Conservation (phyloP, 192 early-diverging fungal species). For the Lunasporangiospora selenospora region DNA sequence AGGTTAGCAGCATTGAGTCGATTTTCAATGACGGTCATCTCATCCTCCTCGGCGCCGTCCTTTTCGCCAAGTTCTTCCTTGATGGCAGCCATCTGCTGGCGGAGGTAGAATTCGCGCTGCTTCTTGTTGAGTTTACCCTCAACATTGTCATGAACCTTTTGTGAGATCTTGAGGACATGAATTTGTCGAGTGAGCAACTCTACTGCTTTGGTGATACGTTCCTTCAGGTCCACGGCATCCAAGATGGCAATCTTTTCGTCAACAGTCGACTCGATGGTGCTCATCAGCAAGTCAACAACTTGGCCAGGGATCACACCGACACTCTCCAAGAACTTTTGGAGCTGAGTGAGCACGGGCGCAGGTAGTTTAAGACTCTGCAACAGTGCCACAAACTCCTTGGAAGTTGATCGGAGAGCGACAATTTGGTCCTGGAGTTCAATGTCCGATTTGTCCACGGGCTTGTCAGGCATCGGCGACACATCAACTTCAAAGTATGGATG, state of each 20-base stretch:
- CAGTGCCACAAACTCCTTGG: constrained; percentile 55
- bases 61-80: constrained; percentile 80
- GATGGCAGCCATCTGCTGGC: constrained; percentile 84
- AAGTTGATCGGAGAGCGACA: constrained; percentile 59
- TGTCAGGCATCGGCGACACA: constrained; percentile 55
- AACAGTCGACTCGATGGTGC: constrained; percentile 71
- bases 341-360: constrained; percentile 62
- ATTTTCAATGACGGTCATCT: constrained; percentile 63
- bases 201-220: constrained; percentile 60
- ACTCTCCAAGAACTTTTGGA: constrained; percentile 69
- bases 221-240: constrained; percentile 59
- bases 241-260: constrained; percentile 77
- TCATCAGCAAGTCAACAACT: constrained; percentile 73
- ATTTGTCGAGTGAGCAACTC: constrained; percentile 77
- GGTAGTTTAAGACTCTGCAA: constrained; percentile 73
- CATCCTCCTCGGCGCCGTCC: constrained; percentile 70
- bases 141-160: constrained; percentile 73
- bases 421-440: constrained; percentile 60
- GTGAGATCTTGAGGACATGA: constrained; percentile 78
- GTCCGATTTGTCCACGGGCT: constrained; percentile 53
- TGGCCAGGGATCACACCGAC: constrained; percentile 55
- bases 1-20: constrained; percentile 64
- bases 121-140: constrained; percentile 80
- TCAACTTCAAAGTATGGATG: constrained; percentile 61
- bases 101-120: constrained; percentile 80